Evolutionary conservation across 1,284 basidiomycete species (phyloP), one percentile per base, ranked within the genome.

Genomic region (Austroboletus novae-zelandiae): DNA sequence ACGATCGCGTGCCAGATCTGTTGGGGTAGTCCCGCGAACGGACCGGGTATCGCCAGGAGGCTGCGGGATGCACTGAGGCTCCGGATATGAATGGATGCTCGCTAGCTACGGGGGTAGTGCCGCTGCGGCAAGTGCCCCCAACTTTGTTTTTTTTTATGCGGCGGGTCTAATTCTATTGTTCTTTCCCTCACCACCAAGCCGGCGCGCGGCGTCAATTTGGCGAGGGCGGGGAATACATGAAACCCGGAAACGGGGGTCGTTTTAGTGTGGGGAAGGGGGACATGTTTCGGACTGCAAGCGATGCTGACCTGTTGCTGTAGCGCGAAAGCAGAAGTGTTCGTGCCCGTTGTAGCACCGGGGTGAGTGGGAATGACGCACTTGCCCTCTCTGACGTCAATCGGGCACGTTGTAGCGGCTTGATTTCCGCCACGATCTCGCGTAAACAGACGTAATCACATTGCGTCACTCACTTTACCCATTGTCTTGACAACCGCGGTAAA

Each of bases 281-380:
- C 62, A 58, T 49, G 58, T 50, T 53, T 25, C 2, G 31, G 25
- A 23, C 20, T 56, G 43, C 37, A 42, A 42, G 55, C 30, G 50
- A 53, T 15, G 49, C 64, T 62, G 47, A 68, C 47, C 25, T 40
- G 43, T 49, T 39, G 31, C 43, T 66, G 63, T 64, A 87, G 86
- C 61, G 75, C 81, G 3, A 73, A 78, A n/a, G 89, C 88, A 40
- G 89, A 92, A 64, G 90, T 93, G 20, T 93, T 93, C 70, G 76
- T 82, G 57, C 90, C 91, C 39, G 73, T 89, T 43, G 75, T 85
- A n/a, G 86, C 87, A 30, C 90, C 91, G 31, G 89, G 86, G 84
- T 86, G 56, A 63, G 69, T 57, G 52, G 39, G 3, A 34, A 55
- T 54, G 62, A 65, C 64, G 64, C 64, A 55, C 43, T 47, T 32